A percentile compares a stretch with the other conserved stretches of the same genome.
Evolutionary conservation across 1,139 yeast species (phyloP).

Genomic region (Sugiyamaella neomexicana): DNA sequence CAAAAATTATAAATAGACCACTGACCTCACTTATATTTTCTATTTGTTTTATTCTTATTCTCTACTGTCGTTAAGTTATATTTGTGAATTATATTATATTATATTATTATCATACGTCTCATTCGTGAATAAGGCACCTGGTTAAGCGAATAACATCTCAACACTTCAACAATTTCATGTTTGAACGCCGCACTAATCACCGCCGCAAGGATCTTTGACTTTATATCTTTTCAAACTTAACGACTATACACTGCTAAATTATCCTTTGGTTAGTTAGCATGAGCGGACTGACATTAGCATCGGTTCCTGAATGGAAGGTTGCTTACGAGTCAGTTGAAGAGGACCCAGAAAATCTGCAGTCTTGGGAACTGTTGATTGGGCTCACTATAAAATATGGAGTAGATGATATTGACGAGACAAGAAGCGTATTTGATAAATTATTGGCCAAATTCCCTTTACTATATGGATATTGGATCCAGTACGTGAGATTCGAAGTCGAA

Average conservation of each 20-base stretch:
- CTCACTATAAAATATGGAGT: conserved; percentile 31
- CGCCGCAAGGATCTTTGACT: too few relatives aligned
- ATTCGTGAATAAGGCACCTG: too few relatives aligned
- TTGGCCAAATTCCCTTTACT: conserved; percentile 66
- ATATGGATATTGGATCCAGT: conserved; percentile 80
- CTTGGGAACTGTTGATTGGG: conserved; percentile 51
- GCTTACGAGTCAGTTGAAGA: conserved; percentile 28
- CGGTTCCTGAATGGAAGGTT: conserved; percentile 21
- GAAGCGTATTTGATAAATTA: conserved; percentile 52
- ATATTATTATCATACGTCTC: too few relatives aligned
- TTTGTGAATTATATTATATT: too few relatives aligned
- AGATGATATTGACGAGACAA: conserved; percentile 6
- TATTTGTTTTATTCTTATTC: too few relatives aligned
- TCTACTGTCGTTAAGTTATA: too few relatives aligned
- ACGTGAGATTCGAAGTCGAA: conserved; percentile 63
- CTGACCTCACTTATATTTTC: too few relatives aligned
- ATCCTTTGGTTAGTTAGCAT: not conserved
- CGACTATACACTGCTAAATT: not conserved
- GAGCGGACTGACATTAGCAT: not conserved
- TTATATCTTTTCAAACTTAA: not conserved
- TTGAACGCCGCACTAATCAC: too few relatives aligned
- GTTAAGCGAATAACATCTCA: too few relatives aligned
- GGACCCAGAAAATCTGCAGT: conserved; percentile 45
- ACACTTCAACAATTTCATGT: too few relatives aligned
- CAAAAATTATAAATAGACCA: too few relatives aligned